These are phyloP conservation scores for Phyllosticta paracitricarpa DNA, from an alignment of 2,329 filamentous ascomycete species.

Conservation along the genomic window DNA sequence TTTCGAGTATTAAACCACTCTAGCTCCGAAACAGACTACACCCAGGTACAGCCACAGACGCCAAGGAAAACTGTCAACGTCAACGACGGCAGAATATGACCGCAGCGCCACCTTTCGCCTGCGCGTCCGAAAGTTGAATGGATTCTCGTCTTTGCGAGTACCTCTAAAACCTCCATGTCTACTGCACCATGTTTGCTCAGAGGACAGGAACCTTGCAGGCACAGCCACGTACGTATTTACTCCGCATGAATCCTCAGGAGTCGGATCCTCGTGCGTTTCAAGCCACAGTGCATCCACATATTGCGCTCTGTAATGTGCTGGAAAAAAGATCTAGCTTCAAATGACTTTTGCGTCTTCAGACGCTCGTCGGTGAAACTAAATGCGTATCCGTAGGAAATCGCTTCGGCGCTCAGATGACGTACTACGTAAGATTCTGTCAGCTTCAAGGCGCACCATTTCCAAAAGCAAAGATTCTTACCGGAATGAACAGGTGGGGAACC, in stretches of 20 bases:
- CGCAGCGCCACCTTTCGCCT: neutral
- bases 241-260: neutral
- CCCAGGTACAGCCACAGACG: neutral
- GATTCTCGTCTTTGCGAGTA: neutral
- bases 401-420: conserved; percentile 6
- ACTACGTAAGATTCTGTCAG: conserved; percentile 1
- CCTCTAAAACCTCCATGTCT: neutral
- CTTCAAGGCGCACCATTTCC: neutral
- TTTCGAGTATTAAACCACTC: neutral
- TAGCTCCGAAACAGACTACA: neutral
- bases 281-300: neutral
- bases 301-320: neutral
- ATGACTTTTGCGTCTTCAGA: neutral
- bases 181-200: neutral
- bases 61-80: neutral
- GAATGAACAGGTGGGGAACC: conserved; percentile 80
- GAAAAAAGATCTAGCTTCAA: neutral
- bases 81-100: neutral
- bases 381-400: neutral
- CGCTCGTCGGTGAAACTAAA: neutral
- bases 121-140: neutral
- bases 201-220: neutral
- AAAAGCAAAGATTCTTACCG: conserved; percentile 29
- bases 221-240: neutral
- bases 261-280: neutral